A percentile compares a stretch with the other conserved stretches of the same genome.
phyloP scores from a whole-genome alignment of 2,329 filamentous ascomycete species.

The Chaetomiaceae sp. region DNA sequence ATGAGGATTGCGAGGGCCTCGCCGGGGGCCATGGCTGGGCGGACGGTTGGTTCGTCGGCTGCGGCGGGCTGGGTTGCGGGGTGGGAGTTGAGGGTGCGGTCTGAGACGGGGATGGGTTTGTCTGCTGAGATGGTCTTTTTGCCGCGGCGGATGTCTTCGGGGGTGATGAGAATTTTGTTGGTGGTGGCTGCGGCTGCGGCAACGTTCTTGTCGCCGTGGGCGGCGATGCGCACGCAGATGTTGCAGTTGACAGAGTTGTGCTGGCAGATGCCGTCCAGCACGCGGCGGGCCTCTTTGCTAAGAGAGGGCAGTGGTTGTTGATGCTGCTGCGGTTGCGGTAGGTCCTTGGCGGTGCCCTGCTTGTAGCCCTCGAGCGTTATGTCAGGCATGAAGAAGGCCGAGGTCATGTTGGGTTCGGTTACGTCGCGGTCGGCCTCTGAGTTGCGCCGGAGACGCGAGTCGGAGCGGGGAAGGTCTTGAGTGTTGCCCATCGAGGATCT shows the following conservation, averaged over 20 bases:
- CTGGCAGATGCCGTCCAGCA: slow-evolving; percentile 49
- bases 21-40: slow-evolving; percentile 64
- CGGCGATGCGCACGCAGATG: slow-evolving; percentile 50
- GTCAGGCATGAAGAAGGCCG: slow-evolving; percentile 54
- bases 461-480: slow-evolving; percentile 15
- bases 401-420: slow-evolving; percentile 52
- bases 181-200: not conserved
- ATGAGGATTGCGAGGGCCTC: slow-evolving; percentile 76
- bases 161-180: slow-evolving; percentile 32
- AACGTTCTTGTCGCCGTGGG: slow-evolving; percentile 18
- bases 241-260: slow-evolving; percentile 55
- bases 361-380: slow-evolving; percentile 47
- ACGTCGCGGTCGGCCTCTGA: slow-evolving; percentile 25
- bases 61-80: slow-evolving; percentile 24
- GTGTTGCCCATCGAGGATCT: slow-evolving; percentile 19
- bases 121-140: slow-evolving; percentile 59
- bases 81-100: slow-evolving; percentile 44
- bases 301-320: slow-evolving; percentile 41
- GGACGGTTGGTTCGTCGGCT: slow-evolving; percentile 51
- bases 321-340: slow-evolving; percentile 17
- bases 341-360: slow-evolving; percentile 30
- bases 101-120: slow-evolving; percentile 62
- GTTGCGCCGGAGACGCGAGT: slow-evolving; percentile 27
- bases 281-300: slow-evolving; percentile 47
- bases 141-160: slow-evolving; percentile 34